Base-by-base conservation (phyloP, 1,284 basidiomycete species). In the Sporisorium reilianum region DNA sequence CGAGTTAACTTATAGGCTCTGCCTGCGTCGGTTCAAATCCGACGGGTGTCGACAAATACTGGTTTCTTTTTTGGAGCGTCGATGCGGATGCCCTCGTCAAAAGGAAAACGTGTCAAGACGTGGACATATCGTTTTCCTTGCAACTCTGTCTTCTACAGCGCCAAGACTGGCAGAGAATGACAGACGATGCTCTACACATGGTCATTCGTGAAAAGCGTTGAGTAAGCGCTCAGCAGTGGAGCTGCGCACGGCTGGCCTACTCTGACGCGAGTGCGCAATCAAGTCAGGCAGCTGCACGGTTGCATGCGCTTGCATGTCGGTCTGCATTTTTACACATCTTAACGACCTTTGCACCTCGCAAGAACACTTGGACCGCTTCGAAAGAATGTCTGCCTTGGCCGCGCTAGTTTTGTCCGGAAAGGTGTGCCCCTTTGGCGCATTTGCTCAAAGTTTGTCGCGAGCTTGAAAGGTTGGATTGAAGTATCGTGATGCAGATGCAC, bases 11-110 rank as follows among this genome's bases (percentile, higher is more conserved):
- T 62, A 67, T 67, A 67, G 65, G 65, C 65, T 67, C 65, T 67
- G 65, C 65, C 65, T 67, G 65, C 65, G 65, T 62, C 65, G 65
- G 65, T 67, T 67, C 65, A 67, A 67, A 67, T 67, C 65, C 65
- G 65, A 67, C 59, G 55, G 65, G 65, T 44, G 59, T 67, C 65
- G 65, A 54, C 55, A 62, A 53, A 26, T 50, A 25, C 23, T 32
- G 46, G 38, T 40, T 46, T 41, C 42, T 28, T 56, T 56, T 56
- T 66, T 46, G n/a, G 12, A 14, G 28, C 10, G n/a, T 22, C 20
- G 36, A 50, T 20, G 5, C 14, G 8, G 9, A 34, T 9, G 28
- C 9, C 30, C 0, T 32, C 10, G 14, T 32, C 20, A 50, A 6
- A 40, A 14, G 26, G 5, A 5, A 23, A 46, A 38, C 40, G 38